Percentiles rank a stretch among this genome's conserved stretches.
These are phyloP conservation scores for Globisporangium nunn DNA, from an alignment of 352 stramenopile species.

Conservation along the genomic window DNA sequence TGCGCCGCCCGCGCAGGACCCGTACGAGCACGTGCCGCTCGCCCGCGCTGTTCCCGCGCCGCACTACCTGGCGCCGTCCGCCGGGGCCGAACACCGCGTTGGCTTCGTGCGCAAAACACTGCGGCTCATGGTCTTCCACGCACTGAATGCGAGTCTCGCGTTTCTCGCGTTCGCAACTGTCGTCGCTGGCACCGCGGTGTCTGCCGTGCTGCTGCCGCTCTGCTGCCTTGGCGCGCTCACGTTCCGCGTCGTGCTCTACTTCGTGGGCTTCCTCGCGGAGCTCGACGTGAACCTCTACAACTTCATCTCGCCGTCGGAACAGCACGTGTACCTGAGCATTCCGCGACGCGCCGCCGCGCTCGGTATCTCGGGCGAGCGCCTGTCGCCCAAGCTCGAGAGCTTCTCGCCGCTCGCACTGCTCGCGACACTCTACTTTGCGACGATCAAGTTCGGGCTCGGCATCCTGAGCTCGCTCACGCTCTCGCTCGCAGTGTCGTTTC, in stretches of 20 bases:
- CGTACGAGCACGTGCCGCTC: constrained; percentile 15
- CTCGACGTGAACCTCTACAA: constrained; percentile 62
- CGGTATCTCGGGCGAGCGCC: constrained; percentile 36
- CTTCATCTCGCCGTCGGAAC: constrained; percentile 38
- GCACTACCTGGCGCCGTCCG: constrained; percentile 15
- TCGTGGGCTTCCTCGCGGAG: constrained; percentile 37
- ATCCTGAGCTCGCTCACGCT: constrained; percentile 46
- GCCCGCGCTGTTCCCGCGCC: constrained; percentile 15
- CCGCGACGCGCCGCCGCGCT: constrained; percentile 22
- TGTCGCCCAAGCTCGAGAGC: constrained; percentile 38
- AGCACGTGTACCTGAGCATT: constrained; percentile 41
- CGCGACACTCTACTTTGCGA: constrained; percentile 53
- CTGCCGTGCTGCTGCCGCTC: constrained; percentile 34
- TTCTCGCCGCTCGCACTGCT: constrained; percentile 34
- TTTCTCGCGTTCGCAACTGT: constrained; percentile 31
- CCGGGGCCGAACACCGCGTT: constrained; percentile 4
- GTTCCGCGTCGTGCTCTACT: constrained; percentile 55
- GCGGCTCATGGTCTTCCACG: constrained; percentile 54
- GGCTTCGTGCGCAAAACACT: constrained; percentile 30
- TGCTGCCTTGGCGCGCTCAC: constrained; percentile 59
- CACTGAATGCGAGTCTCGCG: constrained; percentile 46
- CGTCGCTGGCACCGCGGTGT: constrained; percentile 42
- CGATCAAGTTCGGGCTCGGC: constrained; percentile 46
- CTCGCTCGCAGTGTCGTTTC: constrained; percentile 48
- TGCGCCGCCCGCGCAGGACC: constrained; percentile 4